Conservation (phyloP, 2,329 filamentous ascomycete genomes). For the Aspergillus chevalieri region DNA sequence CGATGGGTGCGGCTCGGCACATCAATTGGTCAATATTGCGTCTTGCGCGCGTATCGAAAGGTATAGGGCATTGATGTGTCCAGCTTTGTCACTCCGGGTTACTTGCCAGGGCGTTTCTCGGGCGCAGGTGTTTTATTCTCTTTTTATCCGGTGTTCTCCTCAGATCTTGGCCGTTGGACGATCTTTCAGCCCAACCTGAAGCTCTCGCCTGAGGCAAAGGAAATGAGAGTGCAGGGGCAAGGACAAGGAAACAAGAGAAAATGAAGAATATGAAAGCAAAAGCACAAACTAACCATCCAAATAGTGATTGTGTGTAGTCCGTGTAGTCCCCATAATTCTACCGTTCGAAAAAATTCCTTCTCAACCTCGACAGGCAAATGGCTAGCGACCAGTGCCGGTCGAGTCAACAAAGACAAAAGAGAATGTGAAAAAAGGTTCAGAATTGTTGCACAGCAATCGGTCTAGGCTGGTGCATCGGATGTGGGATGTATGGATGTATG, state of each 20-base stretch:
- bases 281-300: conserved; percentile 33
- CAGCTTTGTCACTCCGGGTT: too few species aligned
- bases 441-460: neutral
- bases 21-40: too few species aligned
- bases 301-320: conserved; percentile 15
- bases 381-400: conserved; percentile 16
- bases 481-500: neutral
- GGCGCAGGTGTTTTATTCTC: too few species aligned
- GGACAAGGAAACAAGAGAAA: conserved; percentile 6
- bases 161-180: neutral
- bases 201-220: neutral
- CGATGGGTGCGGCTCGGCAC: too few species aligned
- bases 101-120: too few species aligned
- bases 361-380: neutral
- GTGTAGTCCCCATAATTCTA: conserved; percentile 29
- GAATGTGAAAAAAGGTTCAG: conserved; percentile 7
- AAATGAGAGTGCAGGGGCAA: neutral
- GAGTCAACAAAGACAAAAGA: conserved; percentile 7
- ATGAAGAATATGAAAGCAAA: conserved; percentile 10
- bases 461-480: neutral
- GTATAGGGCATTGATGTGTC: too few species aligned
- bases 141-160: too few species aligned
- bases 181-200: neutral
- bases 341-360: conserved; percentile 6
- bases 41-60: too few species aligned